Percentiles rank a stretch among this genome's conserved stretches.
Conservation (phyloP, 2,329 filamentous ascomycete species). For the Neonectria hederae region DNA sequence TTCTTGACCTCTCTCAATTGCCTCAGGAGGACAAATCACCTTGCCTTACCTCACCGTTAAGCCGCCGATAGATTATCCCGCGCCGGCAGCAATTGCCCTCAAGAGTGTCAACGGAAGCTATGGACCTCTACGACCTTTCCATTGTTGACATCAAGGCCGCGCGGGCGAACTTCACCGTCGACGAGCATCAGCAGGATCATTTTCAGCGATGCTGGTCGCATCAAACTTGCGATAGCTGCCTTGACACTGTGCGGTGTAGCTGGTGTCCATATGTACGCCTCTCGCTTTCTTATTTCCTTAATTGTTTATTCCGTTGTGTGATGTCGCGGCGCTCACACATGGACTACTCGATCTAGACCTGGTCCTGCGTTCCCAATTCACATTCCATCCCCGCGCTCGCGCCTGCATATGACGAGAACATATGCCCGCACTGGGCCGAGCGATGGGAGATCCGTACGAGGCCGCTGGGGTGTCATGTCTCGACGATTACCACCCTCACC, state of each 20-base stretch:
- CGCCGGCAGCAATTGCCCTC: background rate
- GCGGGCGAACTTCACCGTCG: conserved; percentile 46
- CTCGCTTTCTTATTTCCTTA: background rate
- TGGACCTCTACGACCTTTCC: conserved; percentile 24
- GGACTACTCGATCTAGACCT: conserved; percentile 54
- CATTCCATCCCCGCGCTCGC: conserved; percentile 57
- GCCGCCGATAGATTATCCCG: background rate
- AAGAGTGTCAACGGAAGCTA: conserved; percentile 2
- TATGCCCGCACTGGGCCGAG: conserved; percentile 62
- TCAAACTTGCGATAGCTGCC: conserved; percentile 59
- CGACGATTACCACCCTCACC: conserved; percentile 47
- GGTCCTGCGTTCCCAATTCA: conserved; percentile 63
- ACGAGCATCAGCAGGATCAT: conserved; percentile 48
- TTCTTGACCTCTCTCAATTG: background rate
- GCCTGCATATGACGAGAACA: conserved; percentile 58
- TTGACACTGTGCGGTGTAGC: conserved; percentile 55
- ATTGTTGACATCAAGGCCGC: conserved; percentile 23
- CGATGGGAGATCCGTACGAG: conserved; percentile 50
- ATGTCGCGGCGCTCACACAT: conserved; percentile 18
- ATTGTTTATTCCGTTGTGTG: background rate
- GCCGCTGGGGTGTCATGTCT: conserved; percentile 50
- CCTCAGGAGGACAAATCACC: background rate
- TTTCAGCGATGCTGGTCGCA: conserved; percentile 61
- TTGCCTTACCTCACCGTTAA: too few relatives aligned
- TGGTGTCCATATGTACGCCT: conserved; percentile 63